These are phyloP conservation scores for Clarireedia hainanense DNA, from an alignment of 2,329 filamentous ascomycete genomes.

Conservation along the genomic window DNA sequence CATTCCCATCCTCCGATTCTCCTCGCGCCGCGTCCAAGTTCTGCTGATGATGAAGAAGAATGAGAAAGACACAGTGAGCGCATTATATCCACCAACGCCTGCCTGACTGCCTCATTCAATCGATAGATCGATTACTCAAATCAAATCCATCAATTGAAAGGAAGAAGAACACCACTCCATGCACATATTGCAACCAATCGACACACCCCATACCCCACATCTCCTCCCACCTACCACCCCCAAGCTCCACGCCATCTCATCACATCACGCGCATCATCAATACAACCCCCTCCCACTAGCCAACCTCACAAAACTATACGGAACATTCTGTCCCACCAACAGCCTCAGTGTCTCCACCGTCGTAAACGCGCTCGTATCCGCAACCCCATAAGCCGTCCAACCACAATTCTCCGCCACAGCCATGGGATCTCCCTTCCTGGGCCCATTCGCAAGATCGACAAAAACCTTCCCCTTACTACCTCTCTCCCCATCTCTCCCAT, in stretches of 20 bases:
- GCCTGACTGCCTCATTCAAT: not conserved
- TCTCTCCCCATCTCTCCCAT: constrained; percentile 30
- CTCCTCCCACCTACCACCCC: too few species aligned
- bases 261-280: constrained; percentile 11
- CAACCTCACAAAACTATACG: constrained; percentile 77
- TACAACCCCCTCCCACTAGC: constrained; percentile 52
- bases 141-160: not conserved
- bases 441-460: constrained; percentile 61
- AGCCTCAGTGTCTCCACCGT: constrained; percentile 74
- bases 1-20: too few species aligned
- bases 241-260: too few species aligned
- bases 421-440: constrained; percentile 60
- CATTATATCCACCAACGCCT: not conserved
- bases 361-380: constrained; percentile 75
- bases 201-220: too few species aligned
- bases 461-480: constrained; percentile 56
- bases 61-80: too few species aligned
- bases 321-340: constrained; percentile 78
- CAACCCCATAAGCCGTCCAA: constrained; percentile 71
- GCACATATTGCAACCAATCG: not conserved
- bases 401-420: constrained; percentile 65
- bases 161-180: not conserved
- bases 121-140: not conserved
- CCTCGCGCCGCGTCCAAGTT: too few species aligned
- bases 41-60: too few species aligned